Percentiles rank a stretch among this genome's conserved stretches.
These are phyloP conservation scores for Mitragyna speciosa DNA, from an alignment of 257 asterid genomes.

Conservation along the genomic window DNA sequence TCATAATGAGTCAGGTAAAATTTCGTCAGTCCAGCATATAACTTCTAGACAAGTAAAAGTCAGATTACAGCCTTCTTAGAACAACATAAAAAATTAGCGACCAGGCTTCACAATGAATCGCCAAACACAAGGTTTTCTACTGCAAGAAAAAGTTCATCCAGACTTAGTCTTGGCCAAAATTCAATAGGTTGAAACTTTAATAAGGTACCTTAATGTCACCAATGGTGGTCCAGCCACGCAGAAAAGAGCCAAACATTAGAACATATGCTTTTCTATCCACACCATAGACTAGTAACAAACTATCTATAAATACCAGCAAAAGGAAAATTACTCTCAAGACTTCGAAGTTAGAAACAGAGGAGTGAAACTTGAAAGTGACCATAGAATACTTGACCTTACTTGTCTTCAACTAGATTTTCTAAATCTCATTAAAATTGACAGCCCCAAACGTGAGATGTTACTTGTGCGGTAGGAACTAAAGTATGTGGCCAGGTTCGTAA, in stretches of 20 bases:
- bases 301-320: neutral
- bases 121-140: no score
- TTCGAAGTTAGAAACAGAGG: neutral
- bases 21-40: no score
- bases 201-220: neutral
- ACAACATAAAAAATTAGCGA: no score
- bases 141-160: no score
- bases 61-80: no score
- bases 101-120: no score
- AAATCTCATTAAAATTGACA: constrained; percentile 21
- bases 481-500: neutral
- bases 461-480: neutral
- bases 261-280: neutral
- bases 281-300: neutral
- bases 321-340: neutral
- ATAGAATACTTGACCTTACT: neutral
- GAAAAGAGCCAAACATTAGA: neutral
- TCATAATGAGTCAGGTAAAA: no score
- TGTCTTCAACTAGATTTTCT: constrained; percentile 7
- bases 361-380: neutral
- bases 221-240: neutral
- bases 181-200: no score
- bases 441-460: neutral
- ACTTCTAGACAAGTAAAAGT: no score
- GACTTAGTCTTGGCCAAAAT: no score